phyloP scores from a whole-genome alignment of 331 rosid genomes.

The Stylosanthes scabra region DNA sequence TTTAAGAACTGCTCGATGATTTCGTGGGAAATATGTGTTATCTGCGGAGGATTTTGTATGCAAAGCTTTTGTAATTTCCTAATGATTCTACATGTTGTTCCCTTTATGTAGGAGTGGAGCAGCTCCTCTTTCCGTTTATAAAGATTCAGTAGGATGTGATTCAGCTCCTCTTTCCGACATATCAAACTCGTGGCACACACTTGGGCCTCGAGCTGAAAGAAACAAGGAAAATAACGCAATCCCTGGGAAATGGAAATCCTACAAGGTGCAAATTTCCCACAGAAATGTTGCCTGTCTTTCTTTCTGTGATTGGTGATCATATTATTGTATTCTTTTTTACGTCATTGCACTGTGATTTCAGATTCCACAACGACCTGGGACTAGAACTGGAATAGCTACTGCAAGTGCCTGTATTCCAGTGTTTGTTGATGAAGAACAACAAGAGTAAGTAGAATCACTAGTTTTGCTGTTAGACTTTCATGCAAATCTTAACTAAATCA shows the following conservation, averaged over 20 bases:
- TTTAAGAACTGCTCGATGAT: neutral
- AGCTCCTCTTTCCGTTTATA: constrained; percentile 65
- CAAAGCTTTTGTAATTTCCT: constrained; percentile 6
- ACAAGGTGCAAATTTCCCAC: constrained; percentile 54
- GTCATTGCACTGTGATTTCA: constrained; percentile 43
- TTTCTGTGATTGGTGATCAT: neutral
- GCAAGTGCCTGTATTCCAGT: constrained; percentile 67
- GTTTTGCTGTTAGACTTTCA: neutral
- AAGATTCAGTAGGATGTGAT: constrained; percentile 58
- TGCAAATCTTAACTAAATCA: too few relatives aligned
- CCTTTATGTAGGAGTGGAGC: constrained; percentile 52
- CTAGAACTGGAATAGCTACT: constrained; percentile 55
- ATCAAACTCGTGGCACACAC: constrained; percentile 64
- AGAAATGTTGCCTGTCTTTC: neutral
- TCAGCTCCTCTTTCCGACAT: constrained; percentile 57
- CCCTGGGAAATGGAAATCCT: constrained; percentile 84
- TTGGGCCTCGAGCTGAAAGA: constrained; percentile 88
- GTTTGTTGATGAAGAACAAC: constrained; percentile 84
- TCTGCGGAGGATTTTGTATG: constrained; percentile 5
- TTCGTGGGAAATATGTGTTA: constrained; percentile 7
- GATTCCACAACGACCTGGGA: constrained; percentile 75
- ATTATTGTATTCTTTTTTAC: neutral
- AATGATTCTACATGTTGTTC: neutral
- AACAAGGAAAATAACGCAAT: constrained; percentile 82
- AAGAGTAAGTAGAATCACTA: constrained; percentile 61